phyloP scores from a whole-genome alignment of 371 early-diverging fungal genomes.

The Syncephalastrum sp. region DNA sequence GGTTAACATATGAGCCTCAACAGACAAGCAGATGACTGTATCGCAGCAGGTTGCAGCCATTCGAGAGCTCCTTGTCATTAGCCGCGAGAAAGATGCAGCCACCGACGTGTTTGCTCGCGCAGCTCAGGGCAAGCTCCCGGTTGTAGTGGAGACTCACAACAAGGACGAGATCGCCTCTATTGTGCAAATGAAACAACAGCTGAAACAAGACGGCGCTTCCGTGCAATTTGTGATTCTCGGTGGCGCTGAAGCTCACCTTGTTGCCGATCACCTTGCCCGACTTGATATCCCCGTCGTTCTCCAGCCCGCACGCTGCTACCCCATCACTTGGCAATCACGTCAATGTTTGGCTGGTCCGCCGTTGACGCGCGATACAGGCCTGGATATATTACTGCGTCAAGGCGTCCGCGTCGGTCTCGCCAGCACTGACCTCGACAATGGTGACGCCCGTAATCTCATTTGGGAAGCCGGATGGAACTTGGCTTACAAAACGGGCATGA shows the following conservation, averaged over 20 bases:
- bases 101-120: constrained; percentile 47
- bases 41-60: constrained; percentile 68
- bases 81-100: constrained; percentile 22
- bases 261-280: constrained; percentile 58
- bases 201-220: constrained; percentile 10
- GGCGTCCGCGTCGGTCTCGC: constrained; percentile 67
- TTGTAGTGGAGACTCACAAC: constrained; percentile 62
- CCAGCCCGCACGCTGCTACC: constrained; percentile 67
- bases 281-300: constrained; percentile 65
- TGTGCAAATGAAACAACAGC: constrained; percentile 52
- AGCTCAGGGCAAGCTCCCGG: constrained; percentile 63
- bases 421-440: constrained; percentile 54
- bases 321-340: constrained; percentile 62
- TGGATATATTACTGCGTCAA: constrained; percentile 55
- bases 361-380: constrained; percentile 49
- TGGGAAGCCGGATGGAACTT: constrained; percentile 73
- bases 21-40: constrained; percentile 36
- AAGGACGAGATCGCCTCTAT: constrained; percentile 72
- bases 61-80: constrained; percentile 42
- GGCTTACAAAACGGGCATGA: constrained; percentile 32
- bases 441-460: constrained; percentile 65
- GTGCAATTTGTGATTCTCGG: constrained; percentile 59
- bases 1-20: too few species aligned
- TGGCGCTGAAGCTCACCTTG: constrained; percentile 73
- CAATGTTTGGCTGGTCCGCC: constrained; percentile 63